Base-by-base conservation (phyloP, 305 asterid genomes). In the Stenogyne calaminthoides region DNA sequence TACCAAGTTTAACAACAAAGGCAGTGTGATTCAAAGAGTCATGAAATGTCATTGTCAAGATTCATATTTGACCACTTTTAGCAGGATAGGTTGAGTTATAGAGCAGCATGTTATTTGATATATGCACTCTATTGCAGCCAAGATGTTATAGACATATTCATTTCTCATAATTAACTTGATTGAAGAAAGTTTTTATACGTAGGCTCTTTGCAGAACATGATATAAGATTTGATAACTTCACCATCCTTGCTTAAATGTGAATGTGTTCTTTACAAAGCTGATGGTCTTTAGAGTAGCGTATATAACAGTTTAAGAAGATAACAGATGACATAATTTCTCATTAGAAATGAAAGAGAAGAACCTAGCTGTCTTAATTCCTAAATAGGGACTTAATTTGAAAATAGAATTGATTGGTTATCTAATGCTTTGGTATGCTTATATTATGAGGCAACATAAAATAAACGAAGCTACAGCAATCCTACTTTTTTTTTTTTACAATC, bases 321-420 rank as follows among this genome's bases (percentile, higher is more conserved):
- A 19, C 29, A 52, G 12, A 52, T 52, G 58, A 18, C 58, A 52
- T 16, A 15, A 20, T 19, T 52, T 52, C 27, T 16, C 27, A 52
- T 52, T 52, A 52, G 29, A 16, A 52, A 52, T 7, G 3, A 40
- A 22, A 42, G 39, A 55, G 12, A 54, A 54, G 8, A 55, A 14
- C 39, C 39, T 52, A 27, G n/a, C 36, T 39, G n/a, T 69, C 49
- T 59, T 56, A 67, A 51, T 36, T 49, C 66, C 57, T 59, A 52
- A n/a, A 9, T 7, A 34, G 25, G n/a, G 29, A n/a, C 20, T 15
- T 15, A 49, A 49, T 49, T 6, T 49, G 56, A 16, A n/a, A 49
- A 49, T 16, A 6, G 56, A 49, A 49, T 5, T 15, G 20, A 49
- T 22, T 15, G 18, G 56, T 15, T 44, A 44, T 44, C 51, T 12